Base-by-base conservation (phyloP, 768 basidiomycete species). In the Suillus plorans region DNA sequence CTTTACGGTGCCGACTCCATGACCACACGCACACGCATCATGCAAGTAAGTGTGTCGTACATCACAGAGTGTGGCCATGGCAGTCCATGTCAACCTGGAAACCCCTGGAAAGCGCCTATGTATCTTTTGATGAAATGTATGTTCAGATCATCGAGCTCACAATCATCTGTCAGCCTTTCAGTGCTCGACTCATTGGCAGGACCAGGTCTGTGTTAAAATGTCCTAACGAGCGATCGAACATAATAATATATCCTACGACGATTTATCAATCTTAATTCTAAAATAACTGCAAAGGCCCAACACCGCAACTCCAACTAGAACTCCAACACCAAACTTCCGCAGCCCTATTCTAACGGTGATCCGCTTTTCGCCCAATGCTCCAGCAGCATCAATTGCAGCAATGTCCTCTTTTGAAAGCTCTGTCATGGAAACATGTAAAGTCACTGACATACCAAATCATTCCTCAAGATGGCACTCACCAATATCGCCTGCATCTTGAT, bases 401-500 rank as follows among this genome's bases (percentile, higher is more conserved):
- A 89, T 80, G 58, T 89, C 87, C 3, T 81, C 78, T 22, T 70
- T 68, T 3, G 85, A 82, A 45, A 89, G 80, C 20, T 72, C 87
- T 88, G 68, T 0, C 39, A 50, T 53, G 9, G 49, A 8, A 20
- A 62, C 14, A 60, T 31, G 45, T 66, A 41, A 65, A 39, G 12
- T n/a, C 52, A 9, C 4, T 8, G 25, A 25, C 62, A 44, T 31
- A 7, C 37, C 25, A 25, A 50, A 36, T 13, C 36, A 18, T 6
- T 28, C 7, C 28, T 44, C 44, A 22, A 52, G 20, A 44, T 39
- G 4, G 45, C 4, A 67, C 82, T 53, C 67, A 89, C 88, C 66
- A 13, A 93, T 74, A 69, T 93, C 88, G 0, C 85, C 90, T 1
- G 88, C 89, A 50, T 77, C 77, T 44, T 91, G 77, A 72, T 94